A percentile compares a stretch with the other conserved stretches of the same genome.
Conservation (phyloP, 352 stramenopile species). For the Globisporangium abappressorium region DNA sequence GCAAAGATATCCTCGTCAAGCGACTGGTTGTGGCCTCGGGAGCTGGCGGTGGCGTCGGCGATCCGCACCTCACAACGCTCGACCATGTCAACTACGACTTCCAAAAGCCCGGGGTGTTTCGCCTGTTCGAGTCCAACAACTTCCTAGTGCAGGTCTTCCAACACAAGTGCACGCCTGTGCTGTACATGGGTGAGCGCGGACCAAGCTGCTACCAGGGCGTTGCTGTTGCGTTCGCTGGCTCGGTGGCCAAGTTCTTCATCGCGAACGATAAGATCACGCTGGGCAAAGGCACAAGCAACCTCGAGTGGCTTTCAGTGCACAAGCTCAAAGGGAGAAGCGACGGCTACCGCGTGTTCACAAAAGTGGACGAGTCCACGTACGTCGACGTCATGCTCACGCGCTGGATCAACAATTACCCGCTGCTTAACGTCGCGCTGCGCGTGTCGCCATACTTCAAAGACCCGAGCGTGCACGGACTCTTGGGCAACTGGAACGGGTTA, state of each 20-base stretch:
- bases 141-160: conserved; percentile 30
- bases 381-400: conserved; percentile 26
- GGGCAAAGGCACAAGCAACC: conserved; percentile 18
- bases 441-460: conserved; percentile 28
- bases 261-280: conserved; percentile 23
- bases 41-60: conserved; percentile 19
- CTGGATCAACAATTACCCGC: conserved; percentile 27
- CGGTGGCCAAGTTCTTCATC: conserved; percentile 28
- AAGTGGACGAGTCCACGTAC: conserved; percentile 24
- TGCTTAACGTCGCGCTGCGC: conserved; percentile 27
- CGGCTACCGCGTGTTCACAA: conserved; percentile 29
- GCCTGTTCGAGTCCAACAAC: conserved; percentile 27
- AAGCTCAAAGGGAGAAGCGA: conserved; percentile 20
- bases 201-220: conserved; percentile 31
- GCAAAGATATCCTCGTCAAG: conserved; percentile 21
- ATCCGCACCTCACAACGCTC: conserved; percentile 35
- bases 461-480: conserved; percentile 19
- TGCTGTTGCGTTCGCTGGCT: conserved; percentile 25
- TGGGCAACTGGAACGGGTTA: conserved; percentile 33
- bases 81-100: conserved; percentile 32
- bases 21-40: conserved; percentile 13
- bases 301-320: conserved; percentile 28
- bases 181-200: neutral
- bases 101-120: conserved; percentile 27
- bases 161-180: conserved; percentile 29